Percentiles rank a stretch among this genome's conserved stretches.
Conservation (phyloP, 2,329 filamentous ascomycete species). For the Colletotrichum paranaense region DNA sequence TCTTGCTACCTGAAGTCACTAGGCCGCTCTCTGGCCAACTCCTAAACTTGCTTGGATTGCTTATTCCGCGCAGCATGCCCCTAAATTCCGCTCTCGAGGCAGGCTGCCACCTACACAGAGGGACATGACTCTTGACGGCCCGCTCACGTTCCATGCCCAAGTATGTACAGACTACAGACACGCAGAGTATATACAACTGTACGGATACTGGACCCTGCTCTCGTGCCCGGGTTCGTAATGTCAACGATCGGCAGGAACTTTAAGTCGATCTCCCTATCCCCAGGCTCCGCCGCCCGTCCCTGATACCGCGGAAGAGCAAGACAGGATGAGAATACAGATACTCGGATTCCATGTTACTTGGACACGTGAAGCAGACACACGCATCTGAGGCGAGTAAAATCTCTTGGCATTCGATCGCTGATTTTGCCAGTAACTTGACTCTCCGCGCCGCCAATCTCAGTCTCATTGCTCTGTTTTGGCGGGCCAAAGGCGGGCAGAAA, state of each 20-base stretch:
- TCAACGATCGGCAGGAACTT: slow-evolving; percentile 15
- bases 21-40: not conserved
- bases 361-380: not conserved
- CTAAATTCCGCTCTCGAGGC: not conserved
- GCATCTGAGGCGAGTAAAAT: not conserved
- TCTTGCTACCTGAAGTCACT: not conserved
- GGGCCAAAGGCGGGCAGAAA: not conserved
- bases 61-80: not conserved
- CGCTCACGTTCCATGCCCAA: not conserved
- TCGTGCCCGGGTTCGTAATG: not conserved
- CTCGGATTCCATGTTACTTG: not conserved
- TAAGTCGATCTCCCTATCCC: slow-evolving; percentile 2
- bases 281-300: slow-evolving; percentile 1
- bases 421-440: too few species aligned
- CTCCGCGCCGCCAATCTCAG: not conserved
- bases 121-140: not conserved
- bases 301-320: not conserved
- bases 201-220: not conserved
- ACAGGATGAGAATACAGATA: not conserved
- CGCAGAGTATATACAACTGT: not conserved
- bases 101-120: not conserved
- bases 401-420: too few species aligned
- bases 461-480: not conserved
- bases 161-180: too few species aligned
- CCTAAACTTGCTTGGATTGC: not conserved